Base-by-base conservation (phyloP, 1,284 basidiomycete genomes). In the Pholiota adiposa region DNA sequence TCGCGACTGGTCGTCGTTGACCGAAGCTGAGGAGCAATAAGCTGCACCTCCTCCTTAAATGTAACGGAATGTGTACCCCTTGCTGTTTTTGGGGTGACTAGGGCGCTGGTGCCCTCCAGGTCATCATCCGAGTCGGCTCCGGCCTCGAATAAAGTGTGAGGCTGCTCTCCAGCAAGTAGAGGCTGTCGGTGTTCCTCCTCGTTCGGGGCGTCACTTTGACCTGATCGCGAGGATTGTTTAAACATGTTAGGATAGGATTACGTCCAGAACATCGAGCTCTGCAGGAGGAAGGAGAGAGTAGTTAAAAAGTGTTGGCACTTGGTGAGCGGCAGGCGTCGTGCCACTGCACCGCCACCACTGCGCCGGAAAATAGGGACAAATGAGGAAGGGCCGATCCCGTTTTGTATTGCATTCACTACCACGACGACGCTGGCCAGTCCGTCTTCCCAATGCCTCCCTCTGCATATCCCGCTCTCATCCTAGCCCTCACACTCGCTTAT, bases 1-100 rank as follows among this genome's bases (percentile, higher is more conserved):
- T 93, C 91, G 62, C 91, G 86, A 72, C 89, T 90, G 51, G 86
- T 78, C 40, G 80, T 75, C 23, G 87, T 91, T 18, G 90, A 93
- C 69, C 85, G 80, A 36, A 92, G 74, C 9, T 88, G 79, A 0
- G 86, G 89, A 7, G 80, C 80, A 66, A 89, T 86, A 41, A 90
- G 79, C 59, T 87, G 83, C 0, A 89, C 85, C 31, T 87, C 81
- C 54, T 90, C 87, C 55, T 83, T 77, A 66, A 90, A 90, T 38
- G 85, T 79, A 36, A 90, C 88, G 5, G 69, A 75, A 49, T 79
- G 76, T 38, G 71, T 67, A 60, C 71, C 69, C 65, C 71, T 73
- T 65, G 76, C 50, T 51, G 41, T 70, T 62, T 57, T 66, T 54
- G 60, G 70, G 59, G 65, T 72, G 23, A 56, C 69, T 25, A 73